phyloP scores from a whole-genome alignment of 805 yeast genomes.

The Candida boidinii region DNA sequence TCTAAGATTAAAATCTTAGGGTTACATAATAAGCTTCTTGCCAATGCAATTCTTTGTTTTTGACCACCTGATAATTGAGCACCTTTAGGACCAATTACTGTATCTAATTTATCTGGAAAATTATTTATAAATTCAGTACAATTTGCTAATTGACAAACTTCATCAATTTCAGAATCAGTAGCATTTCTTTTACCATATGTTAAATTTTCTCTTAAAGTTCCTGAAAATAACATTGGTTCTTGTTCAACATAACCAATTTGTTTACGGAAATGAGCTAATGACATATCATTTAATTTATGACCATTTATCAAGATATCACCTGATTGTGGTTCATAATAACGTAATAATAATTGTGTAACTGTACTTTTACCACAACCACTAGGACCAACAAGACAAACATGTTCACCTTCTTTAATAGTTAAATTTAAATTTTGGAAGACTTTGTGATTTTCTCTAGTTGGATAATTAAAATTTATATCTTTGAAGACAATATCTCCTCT shows the following conservation, averaged over 20 bases:
- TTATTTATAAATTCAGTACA: conserved; percentile 58
- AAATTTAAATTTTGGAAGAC: conserved; percentile 59
- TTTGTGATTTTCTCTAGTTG: conserved; percentile 66
- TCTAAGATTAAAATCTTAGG: conserved; percentile 82
- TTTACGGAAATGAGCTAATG: conserved; percentile 63
- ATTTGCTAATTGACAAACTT: conserved; percentile 65
- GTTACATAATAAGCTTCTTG: conserved; percentile 71
- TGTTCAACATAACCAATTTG: conserved; percentile 88
- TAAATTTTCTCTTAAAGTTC: conserved; percentile 76
- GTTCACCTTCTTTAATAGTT: conserved; percentile 67
- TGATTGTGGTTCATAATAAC: conserved; percentile 71
- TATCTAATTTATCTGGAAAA: conserved; percentile 77
- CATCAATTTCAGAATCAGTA: conserved; percentile 46
- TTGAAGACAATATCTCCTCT: conserved; percentile 54
- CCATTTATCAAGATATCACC: conserved; percentile 65
- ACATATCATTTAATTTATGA: conserved; percentile 51
- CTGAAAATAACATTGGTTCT: conserved; percentile 84
- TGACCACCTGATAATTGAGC: conserved; percentile 93
- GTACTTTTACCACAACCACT: conserved; percentile 96
- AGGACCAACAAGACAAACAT: conserved; percentile 93
- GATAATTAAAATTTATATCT: conserved; percentile 66
- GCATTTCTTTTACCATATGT: conserved; percentile 64
- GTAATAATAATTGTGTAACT: conserved; percentile 63
- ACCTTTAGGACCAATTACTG: conserved; percentile 80
- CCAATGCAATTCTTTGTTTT: conserved; percentile 85